These are phyloP conservation scores for Chrysoporthe cubensis DNA, from an alignment of 2,329 filamentous ascomycete species.

Conservation along the genomic window DNA sequence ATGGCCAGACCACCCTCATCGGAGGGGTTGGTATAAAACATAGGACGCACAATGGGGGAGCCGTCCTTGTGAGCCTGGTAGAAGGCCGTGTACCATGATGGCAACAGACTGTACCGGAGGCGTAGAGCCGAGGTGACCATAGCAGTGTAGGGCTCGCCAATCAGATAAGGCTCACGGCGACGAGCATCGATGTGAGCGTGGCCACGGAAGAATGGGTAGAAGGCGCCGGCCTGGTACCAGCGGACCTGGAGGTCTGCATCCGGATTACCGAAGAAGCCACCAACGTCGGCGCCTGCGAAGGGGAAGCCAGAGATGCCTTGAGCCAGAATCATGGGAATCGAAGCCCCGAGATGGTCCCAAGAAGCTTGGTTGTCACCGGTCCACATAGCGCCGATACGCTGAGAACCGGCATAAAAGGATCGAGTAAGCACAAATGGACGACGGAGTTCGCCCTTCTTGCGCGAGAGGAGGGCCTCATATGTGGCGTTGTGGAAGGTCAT, in stretches of 20 bases:
- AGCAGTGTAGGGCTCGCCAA: constrained; percentile 79
- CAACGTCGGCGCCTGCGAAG: constrained; percentile 93
- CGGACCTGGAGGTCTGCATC: constrained; percentile 87
- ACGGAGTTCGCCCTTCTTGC: constrained; percentile 82
- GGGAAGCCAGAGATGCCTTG: constrained; percentile 93
- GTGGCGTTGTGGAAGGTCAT: constrained; percentile 96
- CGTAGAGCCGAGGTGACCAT: constrained; percentile 89
- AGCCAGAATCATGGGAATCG: constrained; percentile 90
- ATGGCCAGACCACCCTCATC: constrained; percentile 87
- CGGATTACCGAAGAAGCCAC: constrained; percentile 97
- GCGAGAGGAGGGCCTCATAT: constrained; percentile 79
- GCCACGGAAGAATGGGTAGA: constrained; percentile 97
- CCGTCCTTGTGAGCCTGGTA: constrained; percentile 83
- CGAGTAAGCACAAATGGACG: constrained; percentile 93
- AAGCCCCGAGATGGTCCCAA: constrained; percentile 88
- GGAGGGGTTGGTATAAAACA: constrained; percentile 88
- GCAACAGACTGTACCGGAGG: constrained; percentile 85
- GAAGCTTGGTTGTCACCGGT: constrained; percentile 95
- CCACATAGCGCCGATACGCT: constrained; percentile 95
- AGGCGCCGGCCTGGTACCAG: constrained; percentile 96
- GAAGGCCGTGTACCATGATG: constrained; percentile 97
- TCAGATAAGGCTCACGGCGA: constrained; percentile 88
- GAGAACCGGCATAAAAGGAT: constrained; percentile 88
- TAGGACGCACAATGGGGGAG: constrained; percentile 84
- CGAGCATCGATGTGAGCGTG: constrained; percentile 97